phyloP scores from a whole-genome alignment of 2,329 filamentous ascomycete genomes.

The Paracamarosporium sp. region DNA sequence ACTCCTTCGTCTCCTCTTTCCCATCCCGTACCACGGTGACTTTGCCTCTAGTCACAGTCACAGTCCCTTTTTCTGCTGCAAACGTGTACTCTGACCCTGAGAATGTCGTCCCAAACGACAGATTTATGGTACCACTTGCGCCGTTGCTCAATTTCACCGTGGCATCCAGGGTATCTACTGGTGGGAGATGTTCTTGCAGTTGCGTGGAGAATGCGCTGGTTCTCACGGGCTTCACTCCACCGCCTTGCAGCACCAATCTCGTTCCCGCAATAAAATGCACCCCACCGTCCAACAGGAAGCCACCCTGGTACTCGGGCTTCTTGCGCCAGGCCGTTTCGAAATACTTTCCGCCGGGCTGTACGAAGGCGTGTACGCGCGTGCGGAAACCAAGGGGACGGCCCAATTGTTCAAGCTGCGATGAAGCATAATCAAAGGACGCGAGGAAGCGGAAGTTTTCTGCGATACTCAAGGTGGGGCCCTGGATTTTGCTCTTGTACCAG shows the following conservation, averaged over 20 bases:
- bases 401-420: slow-evolving; percentile 57
- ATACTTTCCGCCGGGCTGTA: slow-evolving; percentile 62
- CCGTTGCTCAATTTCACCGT: slow-evolving; percentile 62
- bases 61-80: slow-evolving; percentile 64
- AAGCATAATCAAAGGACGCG: slow-evolving; percentile 61
- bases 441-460: slow-evolving; percentile 78
- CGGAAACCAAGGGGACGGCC: slow-evolving; percentile 64
- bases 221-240: slow-evolving; percentile 51
- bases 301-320: slow-evolving; percentile 73
- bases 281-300: slow-evolving; percentile 77
- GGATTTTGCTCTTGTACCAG: slow-evolving; percentile 54
- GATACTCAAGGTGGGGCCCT: slow-evolving; percentile 53
- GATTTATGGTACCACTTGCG: slow-evolving; percentile 62
- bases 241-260: slow-evolving; percentile 61
- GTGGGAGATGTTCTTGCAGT: slow-evolving; percentile 64
- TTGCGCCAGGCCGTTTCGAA: slow-evolving; percentile 69
- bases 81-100: slow-evolving; percentile 63
- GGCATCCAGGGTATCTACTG: slow-evolving; percentile 71
- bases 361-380: slow-evolving; percentile 53
- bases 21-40: slow-evolving; percentile 34
- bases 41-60: slow-evolving; percentile 56
- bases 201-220: slow-evolving; percentile 64
- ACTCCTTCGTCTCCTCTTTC: slow-evolving; percentile 49
- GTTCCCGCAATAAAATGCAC: slow-evolving; percentile 74
- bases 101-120: slow-evolving; percentile 65